Base-by-base conservation (phyloP, 768 basidiomycete species). In the Macrolepiota dolichaula region DNA sequence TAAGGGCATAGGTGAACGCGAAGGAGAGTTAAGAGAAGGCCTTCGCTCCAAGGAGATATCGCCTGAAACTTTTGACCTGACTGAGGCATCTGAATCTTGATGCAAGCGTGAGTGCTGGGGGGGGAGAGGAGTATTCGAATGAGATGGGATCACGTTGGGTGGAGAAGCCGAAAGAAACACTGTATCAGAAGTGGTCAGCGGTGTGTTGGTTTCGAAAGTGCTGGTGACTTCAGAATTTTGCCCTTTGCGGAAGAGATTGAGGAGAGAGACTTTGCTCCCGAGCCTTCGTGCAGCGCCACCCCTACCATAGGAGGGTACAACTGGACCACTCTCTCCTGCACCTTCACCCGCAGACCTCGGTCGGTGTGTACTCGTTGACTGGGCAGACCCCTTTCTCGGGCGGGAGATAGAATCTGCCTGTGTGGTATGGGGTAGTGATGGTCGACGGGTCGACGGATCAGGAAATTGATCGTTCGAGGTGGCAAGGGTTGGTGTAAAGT, bases 331-430 rank as follows among this genome's bases (percentile, higher is more conserved):
- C 37, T 81, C 76, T 47, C 89, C 87, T 57, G 85, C 82, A 57
- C 80, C 88, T 32, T 79, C 87, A 4, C 90, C 89, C 38, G 89
- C 88, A 40, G 90, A 92, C 62, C 86, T 80, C 17, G 92, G 91
- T 57, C 91, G 79, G 42, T 78, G 80, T 42, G 78, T 77, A 46
- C 71, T 71, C 25, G 67, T 64, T 59, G 62, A 70, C 36, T 76
- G 66, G 17, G 76, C 69, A 59, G 72, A 75, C 24, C 69, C 63
- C 63, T 79, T 79, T 13, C 74, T 73, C 24, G 73, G 70, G 54
- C 74, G 71, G 15, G 70, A 55, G 15, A 71, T n/a, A 9, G 52
- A 54, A 47, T 61, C 59, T n/a, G 74, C 70, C 53, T 76, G 76
- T 17, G 76, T 66, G 58, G 86, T 77, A 25, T 87, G 83, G 4